Evolutionary conservation across 2,329 filamentous ascomycete species (phyloP), one percentile per base, ranked within the genome.

Genomic region (Alternaria panax): DNA sequence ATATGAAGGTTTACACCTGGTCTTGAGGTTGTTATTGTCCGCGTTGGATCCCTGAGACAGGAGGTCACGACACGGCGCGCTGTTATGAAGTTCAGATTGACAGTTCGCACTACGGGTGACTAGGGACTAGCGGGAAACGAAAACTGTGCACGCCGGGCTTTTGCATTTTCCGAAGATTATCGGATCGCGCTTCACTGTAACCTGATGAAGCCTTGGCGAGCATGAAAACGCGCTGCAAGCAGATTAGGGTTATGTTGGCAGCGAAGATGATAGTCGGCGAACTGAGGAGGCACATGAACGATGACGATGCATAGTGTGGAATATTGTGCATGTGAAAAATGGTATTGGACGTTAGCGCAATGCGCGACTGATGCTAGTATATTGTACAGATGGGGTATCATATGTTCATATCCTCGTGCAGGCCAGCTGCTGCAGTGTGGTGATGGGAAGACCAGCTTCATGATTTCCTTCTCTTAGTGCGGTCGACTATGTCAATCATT

Each of bases 361-460:
- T 36, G 28, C 22, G 50, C 27, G 36, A 54, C 38, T 52, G 47
- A 16, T 51, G 45, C 41, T 47, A 57, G 14, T 25, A 7, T 60
- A 54, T 11, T 25, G 22, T 54, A 54, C 45, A 51, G 9, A 24
- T 32, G 60, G 62, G 54, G 60, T 63, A 59, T 54, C 56, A 30
- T 46, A 20, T 48, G 40, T 28, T 54, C 48, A 24, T 12, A 27
- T 51, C 20, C 14, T 22, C 27, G 22, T 28, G 24, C 58, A 62
- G 43, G 34, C 60, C 58, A 54, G 60, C 58, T 57, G 56, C 22
- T 22, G 47, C 32, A 46, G 36, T 47, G 54, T 40, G 22, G 51
- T 54, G n/a, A 25, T 8, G 38, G 32, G 27, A 54, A 62, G 38
- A n/a, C 63, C 58, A 56, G 60, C 60, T 54, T 51, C 43, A 43